Evolutionary conservation across 1,284 basidiomycete species (phyloP).

Genomic region (Lignosus rhinocerotis): DNA sequence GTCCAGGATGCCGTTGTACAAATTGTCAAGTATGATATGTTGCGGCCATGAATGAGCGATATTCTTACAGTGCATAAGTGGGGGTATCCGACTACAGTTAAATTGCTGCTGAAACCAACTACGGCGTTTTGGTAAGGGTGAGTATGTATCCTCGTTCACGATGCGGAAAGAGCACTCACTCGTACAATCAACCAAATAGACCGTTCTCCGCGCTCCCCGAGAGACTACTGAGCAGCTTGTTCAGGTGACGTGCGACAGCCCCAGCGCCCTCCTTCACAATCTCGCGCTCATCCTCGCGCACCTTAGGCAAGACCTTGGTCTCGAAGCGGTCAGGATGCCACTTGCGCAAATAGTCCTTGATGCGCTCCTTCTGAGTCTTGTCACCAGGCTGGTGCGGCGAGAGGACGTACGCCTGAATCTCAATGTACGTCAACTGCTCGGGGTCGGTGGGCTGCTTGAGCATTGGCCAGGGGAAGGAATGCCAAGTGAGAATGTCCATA

Average conservation of each 20-base stretch:
- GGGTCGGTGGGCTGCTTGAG: constrained; percentile 52
- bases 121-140: constrained; percentile 5
- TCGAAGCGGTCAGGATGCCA: constrained; percentile 48
- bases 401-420: constrained; percentile 60
- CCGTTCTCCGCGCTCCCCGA: constrained; percentile 21
- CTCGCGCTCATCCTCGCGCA: constrained; percentile 44
- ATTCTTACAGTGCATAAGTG: constrained; percentile 31
- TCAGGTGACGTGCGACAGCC: constrained; percentile 52
- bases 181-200: constrained; percentile 26
- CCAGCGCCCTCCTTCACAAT: constrained; percentile 43
- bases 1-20: constrained; percentile 20
- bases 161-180: constrained; percentile 17
- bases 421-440: constrained; percentile 57
- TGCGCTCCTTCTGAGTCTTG: constrained; percentile 55
- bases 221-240: constrained; percentile 43
- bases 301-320: constrained; percentile 43
- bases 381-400: constrained; percentile 53
- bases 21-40: constrained; percentile 19
- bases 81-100: constrained; percentile 28
- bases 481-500: constrained; percentile 45
- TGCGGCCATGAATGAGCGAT: constrained; percentile 17
- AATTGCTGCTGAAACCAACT: constrained; percentile 18
- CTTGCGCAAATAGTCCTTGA: constrained; percentile 57
- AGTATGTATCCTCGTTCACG: background rate
- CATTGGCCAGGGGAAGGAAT: constrained; percentile 72